Percentiles rank a stretch among this genome's conserved stretches.
phyloP scores from a whole-genome alignment of 306 rosid species.

The Calophaca sinica region DNA sequence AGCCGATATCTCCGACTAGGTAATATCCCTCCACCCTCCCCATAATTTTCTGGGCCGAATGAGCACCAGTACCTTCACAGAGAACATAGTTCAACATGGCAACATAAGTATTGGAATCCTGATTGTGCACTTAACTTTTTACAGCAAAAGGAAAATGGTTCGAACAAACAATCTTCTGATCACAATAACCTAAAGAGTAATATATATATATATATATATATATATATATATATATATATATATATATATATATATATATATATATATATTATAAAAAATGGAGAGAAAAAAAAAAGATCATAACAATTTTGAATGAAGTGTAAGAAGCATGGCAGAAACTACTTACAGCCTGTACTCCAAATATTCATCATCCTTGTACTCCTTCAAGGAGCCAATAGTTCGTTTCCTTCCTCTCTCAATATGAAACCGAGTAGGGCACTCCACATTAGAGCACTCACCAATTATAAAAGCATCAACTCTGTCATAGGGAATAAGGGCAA shows the following conservation, averaged over 20 bases:
- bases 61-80: conserved; percentile 94
- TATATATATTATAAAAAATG: neutral
- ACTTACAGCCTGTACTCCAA: conserved; percentile 93
- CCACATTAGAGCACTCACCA: conserved; percentile 85
- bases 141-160: too few species aligned
- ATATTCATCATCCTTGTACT: conserved; percentile 87
- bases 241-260: too few species aligned
- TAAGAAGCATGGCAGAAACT: conserved; percentile 38
- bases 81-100: conserved; percentile 36
- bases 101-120: conserved; percentile 31
- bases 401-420: conserved; percentile 86
- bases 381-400: conserved; percentile 77
- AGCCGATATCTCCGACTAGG: conserved; percentile 96
- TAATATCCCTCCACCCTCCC: conserved; percentile 86
- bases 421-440: conserved; percentile 88
- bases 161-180: conserved; percentile 19
- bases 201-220: too few species aligned
- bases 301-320: conserved; percentile 23
- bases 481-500: conserved; percentile 86
- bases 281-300: neutral
- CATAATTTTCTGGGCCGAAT: conserved; percentile 96
- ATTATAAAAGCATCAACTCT: conserved; percentile 88
- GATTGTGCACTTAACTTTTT: neutral
- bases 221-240: too few species aligned
- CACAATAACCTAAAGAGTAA: neutral